Evolutionary conservation across 2,329 filamentous ascomycete species (phyloP).

Genomic region (Beauveria bassiana): DNA sequence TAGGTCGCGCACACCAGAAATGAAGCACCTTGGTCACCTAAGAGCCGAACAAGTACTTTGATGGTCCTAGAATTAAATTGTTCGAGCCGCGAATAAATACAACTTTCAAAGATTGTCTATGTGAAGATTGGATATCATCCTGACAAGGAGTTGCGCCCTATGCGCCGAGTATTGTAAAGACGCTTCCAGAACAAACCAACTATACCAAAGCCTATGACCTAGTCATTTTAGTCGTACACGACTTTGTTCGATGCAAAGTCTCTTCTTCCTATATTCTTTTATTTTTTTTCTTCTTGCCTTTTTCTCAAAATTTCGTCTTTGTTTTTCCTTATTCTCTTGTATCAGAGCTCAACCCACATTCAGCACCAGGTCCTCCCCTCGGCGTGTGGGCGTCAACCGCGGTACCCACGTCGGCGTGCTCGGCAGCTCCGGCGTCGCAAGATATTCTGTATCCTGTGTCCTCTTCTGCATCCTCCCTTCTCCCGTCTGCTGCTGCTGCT

Average conservation of each 20-base stretch:
- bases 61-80: not conserved
- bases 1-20: not conserved
- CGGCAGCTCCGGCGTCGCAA: slow-evolving; percentile 24
- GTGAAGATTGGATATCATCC: not conserved
- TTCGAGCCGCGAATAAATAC: not conserved
- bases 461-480: not conserved
- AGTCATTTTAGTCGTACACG: slow-evolving; percentile 4
- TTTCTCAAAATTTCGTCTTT: too few species aligned
- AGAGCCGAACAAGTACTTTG: not conserved
- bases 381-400: slow-evolving; percentile 56
- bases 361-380: slow-evolving; percentile 57
- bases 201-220: not conserved
- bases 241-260: not conserved
- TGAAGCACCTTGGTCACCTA: not conserved
- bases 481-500: not conserved
- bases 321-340: not conserved
- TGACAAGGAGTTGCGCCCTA: not conserved
- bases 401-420: slow-evolving; percentile 54
- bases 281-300: not conserved
- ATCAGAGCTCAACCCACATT: slow-evolving; percentile 38
- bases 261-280: not conserved
- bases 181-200: not conserved
- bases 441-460: not conserved
- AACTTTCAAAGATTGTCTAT: slow-evolving; percentile 1
- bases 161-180: not conserved